These are phyloP conservation scores for Cicer yamashitae DNA, from an alignment of 306 rosid genomes.

Conservation along the genomic window DNA sequence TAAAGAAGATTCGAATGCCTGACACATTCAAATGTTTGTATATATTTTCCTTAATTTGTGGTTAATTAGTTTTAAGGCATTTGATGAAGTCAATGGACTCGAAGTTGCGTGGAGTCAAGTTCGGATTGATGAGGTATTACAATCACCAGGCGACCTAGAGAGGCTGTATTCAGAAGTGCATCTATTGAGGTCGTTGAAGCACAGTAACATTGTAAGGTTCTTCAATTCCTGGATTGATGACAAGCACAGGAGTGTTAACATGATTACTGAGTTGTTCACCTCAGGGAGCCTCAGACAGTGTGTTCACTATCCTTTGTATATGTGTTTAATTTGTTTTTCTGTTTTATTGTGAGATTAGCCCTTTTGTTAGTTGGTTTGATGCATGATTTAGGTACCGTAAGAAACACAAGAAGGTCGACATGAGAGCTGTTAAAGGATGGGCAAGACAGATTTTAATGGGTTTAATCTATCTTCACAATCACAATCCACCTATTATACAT, in stretches of 20 bases:
- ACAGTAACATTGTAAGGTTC: constrained; percentile 73
- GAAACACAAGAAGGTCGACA: constrained; percentile 53
- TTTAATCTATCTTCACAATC: constrained; percentile 57
- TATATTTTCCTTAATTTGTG: constrained; percentile 3
- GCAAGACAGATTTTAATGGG: constrained; percentile 55
- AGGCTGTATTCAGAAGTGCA: constrained; percentile 85
- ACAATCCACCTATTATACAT: constrained; percentile 58
- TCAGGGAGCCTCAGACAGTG: constrained; percentile 37
- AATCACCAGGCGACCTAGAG: constrained; percentile 28
- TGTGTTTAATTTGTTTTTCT: constrained; percentile 15
- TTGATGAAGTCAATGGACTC: constrained; percentile 21
- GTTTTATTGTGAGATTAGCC: constrained; percentile 12
- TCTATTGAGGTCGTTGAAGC: constrained; percentile 71
- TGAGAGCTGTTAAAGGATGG: constrained; percentile 57
- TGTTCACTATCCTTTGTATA: constrained; percentile 33
- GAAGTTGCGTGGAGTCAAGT: constrained; percentile 38
- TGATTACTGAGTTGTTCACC: constrained; percentile 88
- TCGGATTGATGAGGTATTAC: constrained; percentile 35
- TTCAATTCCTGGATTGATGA: constrained; percentile 86
- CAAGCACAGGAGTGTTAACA: constrained; percentile 72
- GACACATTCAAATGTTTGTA: not conserved
- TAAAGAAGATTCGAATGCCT: not conserved
- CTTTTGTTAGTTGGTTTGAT: constrained; percentile 40
- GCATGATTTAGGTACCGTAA: constrained; percentile 52
- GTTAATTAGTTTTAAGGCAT: constrained; percentile 29